Evolutionary conservation across 2,329 filamentous ascomycete species (phyloP), one percentile per base, ranked within the genome.

Genomic region (Xylaria sp.): DNA sequence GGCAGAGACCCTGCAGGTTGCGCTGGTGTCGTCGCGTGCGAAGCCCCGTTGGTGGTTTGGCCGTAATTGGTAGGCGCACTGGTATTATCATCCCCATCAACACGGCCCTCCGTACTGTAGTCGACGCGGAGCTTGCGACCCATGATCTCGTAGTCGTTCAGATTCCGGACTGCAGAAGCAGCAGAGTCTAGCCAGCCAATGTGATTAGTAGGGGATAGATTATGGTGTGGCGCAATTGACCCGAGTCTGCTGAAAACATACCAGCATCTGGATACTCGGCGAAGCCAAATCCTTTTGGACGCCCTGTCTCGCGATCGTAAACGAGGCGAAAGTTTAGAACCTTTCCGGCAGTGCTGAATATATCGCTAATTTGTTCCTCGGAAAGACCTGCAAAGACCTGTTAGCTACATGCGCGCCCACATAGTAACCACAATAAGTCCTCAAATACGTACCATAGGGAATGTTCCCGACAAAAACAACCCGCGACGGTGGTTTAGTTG

Each of bases 111-210:
- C 80, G 97, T 97, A 67, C 93, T 96, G 81, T 97, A 99, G 81
- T 98, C 96, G 64, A 99, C 96, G 69, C 94, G 89, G 71, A 99
- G 87, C 80, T 97, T 97, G 76, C 96, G 89, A 64, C 94, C 94
- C 90, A 97, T 97, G 78, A 98, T 90, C 79, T 98, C 95, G 82
- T 93, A 91, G 80, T 97, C 94, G 82, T 98, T 97, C 61, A 98
- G 84, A 78, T 99, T 98, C 74, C 95, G 91, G 56, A 98, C 95
- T 2, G 96, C 96, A 1, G 94, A 97, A 45, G 95, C 93, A 36
- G 96, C 96, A 30, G 94, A 90, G 75, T 91, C 89, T 89, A 67
- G 21, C 27, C 48, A 30, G 53, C 48, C 42, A 61, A 69, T 17
- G 55, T 45, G 42, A 27, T 70, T 17, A 72, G 66, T 53, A 53